A percentile compares a stretch with the other conserved stretches of the same genome.
phyloP scores from a whole-genome alignment of 257 asterid species.

The Penstemon barbatus region DNA sequence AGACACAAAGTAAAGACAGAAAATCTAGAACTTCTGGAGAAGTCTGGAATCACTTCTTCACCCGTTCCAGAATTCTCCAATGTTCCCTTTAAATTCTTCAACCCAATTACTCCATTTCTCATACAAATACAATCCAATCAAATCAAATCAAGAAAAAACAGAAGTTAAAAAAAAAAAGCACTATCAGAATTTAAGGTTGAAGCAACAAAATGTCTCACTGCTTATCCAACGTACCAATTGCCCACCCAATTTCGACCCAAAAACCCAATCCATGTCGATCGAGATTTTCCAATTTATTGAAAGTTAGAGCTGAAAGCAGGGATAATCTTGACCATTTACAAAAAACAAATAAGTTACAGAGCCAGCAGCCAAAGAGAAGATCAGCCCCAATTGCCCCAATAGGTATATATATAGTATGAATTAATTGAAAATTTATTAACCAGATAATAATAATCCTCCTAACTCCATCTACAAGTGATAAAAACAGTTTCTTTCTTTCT shows the following conservation, averaged over 20 bases:
- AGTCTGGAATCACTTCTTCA: slow-evolving; percentile 37
- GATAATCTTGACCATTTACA: slow-evolving; percentile 53
- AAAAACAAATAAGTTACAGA: slow-evolving; percentile 37
- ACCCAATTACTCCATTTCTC: background rate
- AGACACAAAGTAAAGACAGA: no score
- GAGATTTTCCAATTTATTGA: slow-evolving; percentile 17
- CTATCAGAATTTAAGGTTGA: background rate
- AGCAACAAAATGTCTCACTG: slow-evolving; percentile 40
- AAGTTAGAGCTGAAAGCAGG: slow-evolving; percentile 38
- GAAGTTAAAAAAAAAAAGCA: background rate
- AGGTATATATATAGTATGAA: slow-evolving; percentile 33
- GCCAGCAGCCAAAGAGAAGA: slow-evolving; percentile 45
- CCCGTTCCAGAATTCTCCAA: slow-evolving; percentile 47
- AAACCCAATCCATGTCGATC: slow-evolving; percentile 19
- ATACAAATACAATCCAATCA: no score
- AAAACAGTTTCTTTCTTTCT: no score
- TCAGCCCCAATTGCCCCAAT: slow-evolving; percentile 48
- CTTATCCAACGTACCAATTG: slow-evolving; percentile 37
- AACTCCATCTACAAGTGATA: no score
- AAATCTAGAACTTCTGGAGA: slow-evolving; percentile 38
- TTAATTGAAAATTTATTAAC: no score
- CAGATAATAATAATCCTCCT: no score
- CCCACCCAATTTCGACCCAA: slow-evolving; percentile 28
- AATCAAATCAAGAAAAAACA: background rate
- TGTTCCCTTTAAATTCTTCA: slow-evolving; percentile 28